Evolutionary conservation across 1,139 yeast species (phyloP).

Genomic region (Martiniozyma asiatica): DNA sequence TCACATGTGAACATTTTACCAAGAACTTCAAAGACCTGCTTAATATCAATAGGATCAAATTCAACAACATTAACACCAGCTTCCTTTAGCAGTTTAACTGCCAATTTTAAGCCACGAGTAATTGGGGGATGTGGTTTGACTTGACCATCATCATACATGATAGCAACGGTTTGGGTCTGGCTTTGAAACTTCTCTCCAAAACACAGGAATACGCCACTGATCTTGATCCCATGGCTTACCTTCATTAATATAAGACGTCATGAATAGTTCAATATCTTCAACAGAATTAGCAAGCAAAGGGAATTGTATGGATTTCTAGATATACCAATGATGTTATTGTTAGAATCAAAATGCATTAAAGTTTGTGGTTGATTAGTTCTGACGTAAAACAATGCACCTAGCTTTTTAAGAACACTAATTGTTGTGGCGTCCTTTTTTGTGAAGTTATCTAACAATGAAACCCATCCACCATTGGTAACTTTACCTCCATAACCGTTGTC

Average conservation of each 20-base stretch:
- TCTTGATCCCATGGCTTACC: conserved; percentile 49
- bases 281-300: conserved; percentile 34
- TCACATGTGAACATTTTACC: conserved; percentile 37
- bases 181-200: conserved; percentile 36
- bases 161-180: conserved; percentile 32
- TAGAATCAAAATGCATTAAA: conserved; percentile 36
- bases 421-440: conserved; percentile 35
- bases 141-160: too few species aligned
- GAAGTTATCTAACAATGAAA: conserved; percentile 34
- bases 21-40: conserved; percentile 35
- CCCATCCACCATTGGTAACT: conserved; percentile 44
- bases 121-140: too few species aligned
- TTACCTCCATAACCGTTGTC: conserved; percentile 25
- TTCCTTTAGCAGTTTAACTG: conserved; percentile 24
- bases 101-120: conserved; percentile 28
- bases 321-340: conserved; percentile 32
- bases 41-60: conserved; percentile 35
- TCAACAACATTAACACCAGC: conserved; percentile 49
- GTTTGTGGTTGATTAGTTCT: too few species aligned
- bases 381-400: conserved; percentile 62
- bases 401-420: conserved; percentile 34
- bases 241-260: too few species aligned
- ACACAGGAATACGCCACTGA: conserved; percentile 31
- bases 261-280: conserved; percentile 45
- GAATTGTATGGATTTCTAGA: conserved; percentile 38